Percentiles rank a stretch among this genome's conserved stretches.
Evolutionary conservation across 805 yeast species (phyloP).

Genomic region (Zygoascus tannicola): DNA sequence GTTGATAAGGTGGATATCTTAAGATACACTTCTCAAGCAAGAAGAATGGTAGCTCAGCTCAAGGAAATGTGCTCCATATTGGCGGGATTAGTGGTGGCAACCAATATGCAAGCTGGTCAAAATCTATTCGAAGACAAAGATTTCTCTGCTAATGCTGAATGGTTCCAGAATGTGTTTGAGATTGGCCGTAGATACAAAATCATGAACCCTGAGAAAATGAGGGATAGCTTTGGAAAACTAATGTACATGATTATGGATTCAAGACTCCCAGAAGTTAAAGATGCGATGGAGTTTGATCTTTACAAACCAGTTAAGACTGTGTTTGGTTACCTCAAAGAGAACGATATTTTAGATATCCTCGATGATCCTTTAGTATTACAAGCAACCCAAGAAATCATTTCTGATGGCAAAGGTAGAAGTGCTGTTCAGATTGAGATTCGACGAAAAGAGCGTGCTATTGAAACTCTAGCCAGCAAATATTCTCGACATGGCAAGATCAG

Average conservation of each 20-base stretch:
- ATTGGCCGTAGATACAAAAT: slow-evolving; percentile 74
- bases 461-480: slow-evolving; percentile 35
- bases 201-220: slow-evolving; percentile 76
- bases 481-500: slow-evolving; percentile 24
- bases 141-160: slow-evolving; percentile 58
- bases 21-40: slow-evolving; percentile 56
- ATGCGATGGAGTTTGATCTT: slow-evolving; percentile 65
- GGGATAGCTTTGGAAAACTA: slow-evolving; percentile 68
- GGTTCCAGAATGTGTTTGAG: slow-evolving; percentile 66
- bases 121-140: slow-evolving; percentile 54
- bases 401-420: slow-evolving; percentile 46
- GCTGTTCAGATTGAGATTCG: slow-evolving; percentile 52
- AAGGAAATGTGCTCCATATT: slow-evolving; percentile 70
- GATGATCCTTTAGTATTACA: slow-evolving; percentile 49
- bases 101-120: slow-evolving; percentile 63
- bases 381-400: slow-evolving; percentile 61
- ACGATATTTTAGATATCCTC: slow-evolving; percentile 35
- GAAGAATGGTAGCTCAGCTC: slow-evolving; percentile 61
- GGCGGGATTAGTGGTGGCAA: slow-evolving; percentile 71
- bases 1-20: slow-evolving; percentile 70
- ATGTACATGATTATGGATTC: slow-evolving; percentile 86
- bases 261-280: slow-evolving; percentile 56
- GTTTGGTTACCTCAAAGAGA: slow-evolving; percentile 36
- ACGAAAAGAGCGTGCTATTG: slow-evolving; percentile 61
- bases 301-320: slow-evolving; percentile 67